Evolutionary conservation across 345 rosid genomes (phyloP).

Genomic region (Trapa incisa): DNA sequence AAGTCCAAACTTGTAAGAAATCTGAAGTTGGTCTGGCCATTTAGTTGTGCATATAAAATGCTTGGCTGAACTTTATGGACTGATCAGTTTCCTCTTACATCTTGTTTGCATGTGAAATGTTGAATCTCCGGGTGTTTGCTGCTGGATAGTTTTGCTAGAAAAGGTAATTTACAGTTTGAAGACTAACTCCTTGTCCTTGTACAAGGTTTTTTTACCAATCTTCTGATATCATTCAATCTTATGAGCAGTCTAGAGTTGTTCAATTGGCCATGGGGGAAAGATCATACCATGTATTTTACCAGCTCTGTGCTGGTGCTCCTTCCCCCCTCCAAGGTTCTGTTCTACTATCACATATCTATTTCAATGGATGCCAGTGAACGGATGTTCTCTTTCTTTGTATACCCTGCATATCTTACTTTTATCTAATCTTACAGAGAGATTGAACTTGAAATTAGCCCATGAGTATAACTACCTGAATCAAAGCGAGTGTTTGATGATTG

Average conservation of each 20-base stretch:
- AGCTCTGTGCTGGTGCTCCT: conserved; percentile 92
- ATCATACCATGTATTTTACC: conserved; percentile 85
- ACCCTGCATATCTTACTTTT: not conserved
- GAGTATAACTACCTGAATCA: conserved; percentile 82
- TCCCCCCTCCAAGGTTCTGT: conserved; percentile 57
- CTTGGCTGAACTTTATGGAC: conserved; percentile 11
- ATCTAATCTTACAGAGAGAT: conserved; percentile 41
- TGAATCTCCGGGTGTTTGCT: conserved; percentile 1
- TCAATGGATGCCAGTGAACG: not conserved
- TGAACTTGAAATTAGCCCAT: conserved; percentile 65
- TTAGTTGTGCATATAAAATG: not conserved
- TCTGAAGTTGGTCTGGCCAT: not conserved
- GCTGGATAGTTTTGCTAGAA: conserved; percentile 61
- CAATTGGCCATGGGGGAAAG: conserved; percentile 81
- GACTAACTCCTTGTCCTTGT: not conserved
- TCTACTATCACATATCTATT: not conserved
- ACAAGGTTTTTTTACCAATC: not conserved
- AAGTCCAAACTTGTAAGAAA: conserved; percentile 76
- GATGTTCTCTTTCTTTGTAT: not conserved
- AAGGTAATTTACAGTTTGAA: conserved; percentile 43
- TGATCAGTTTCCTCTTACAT: conserved; percentile 16
- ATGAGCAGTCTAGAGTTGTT: conserved; percentile 84
- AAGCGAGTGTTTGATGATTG: conserved; percentile 63
- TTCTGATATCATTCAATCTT: conserved; percentile 19
- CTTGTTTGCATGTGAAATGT: conserved; percentile 8